Conservation (phyloP, 768 basidiomycete species). For the Phylloporus sp. region DNA sequence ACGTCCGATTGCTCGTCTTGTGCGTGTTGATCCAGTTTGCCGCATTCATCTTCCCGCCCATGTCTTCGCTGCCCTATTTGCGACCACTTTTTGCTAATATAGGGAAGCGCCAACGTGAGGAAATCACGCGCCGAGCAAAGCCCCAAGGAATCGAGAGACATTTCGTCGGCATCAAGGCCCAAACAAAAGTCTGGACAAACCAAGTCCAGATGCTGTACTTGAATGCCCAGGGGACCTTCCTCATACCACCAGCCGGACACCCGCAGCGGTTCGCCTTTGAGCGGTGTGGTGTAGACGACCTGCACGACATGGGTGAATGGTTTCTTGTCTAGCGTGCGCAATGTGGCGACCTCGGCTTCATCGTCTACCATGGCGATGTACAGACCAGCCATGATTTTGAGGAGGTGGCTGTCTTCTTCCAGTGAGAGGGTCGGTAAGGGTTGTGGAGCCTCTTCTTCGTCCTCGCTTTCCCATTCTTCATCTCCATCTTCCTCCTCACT, state of each 20-base stretch:
- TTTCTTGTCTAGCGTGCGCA: conserved; percentile 10
- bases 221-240: background rate
- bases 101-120: conserved; percentile 38
- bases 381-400: conserved; percentile 7
- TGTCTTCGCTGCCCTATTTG: background rate
- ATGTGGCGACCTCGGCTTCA: conserved; percentile 2
- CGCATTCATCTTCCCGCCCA: background rate
- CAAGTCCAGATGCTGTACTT: conserved; percentile 1
- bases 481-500: background rate
- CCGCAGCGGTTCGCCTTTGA: too few species aligned
- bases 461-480: background rate
- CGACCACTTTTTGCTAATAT: conserved; percentile 9
- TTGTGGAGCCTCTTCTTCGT: background rate
- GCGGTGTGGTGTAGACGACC: background rate
- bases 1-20: background rate
- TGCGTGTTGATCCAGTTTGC: background rate
- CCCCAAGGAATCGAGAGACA: conserved; percentile 31
- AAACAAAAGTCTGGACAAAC: background rate
- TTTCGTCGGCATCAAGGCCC: background rate
- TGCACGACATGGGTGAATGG: conserved; percentile 22
- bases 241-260: background rate
- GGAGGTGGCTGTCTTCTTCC: conserved; percentile 3
- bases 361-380: conserved; percentile 21
- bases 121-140: conserved; percentile 42
- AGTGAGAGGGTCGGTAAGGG: background rate